phyloP scores from a whole-genome alignment of 306 rosid species.

The Quercus alba region DNA sequence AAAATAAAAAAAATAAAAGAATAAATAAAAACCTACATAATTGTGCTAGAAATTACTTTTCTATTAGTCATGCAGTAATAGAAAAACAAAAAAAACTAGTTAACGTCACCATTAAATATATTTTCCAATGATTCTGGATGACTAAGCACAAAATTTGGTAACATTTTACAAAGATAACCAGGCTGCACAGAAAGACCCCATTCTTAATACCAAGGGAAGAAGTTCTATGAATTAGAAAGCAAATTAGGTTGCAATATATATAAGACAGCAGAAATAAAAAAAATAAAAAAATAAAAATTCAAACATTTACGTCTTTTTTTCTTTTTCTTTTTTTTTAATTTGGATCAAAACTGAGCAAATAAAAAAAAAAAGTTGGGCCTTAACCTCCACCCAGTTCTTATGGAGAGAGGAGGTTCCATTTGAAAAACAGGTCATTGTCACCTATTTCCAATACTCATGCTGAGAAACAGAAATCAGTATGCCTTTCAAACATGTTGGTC shows the following conservation, averaged over 20 bases:
- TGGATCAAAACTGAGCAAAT: too few species aligned
- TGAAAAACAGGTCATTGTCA: too few species aligned
- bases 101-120: conserved; percentile 59
- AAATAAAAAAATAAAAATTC: too few species aligned
- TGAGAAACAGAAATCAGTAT: too few species aligned
- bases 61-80: neutral
- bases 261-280: neutral
- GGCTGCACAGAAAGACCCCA: conserved; percentile 46
- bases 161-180: conserved; percentile 73
- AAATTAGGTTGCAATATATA: neutral
- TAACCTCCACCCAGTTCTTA: too few species aligned
- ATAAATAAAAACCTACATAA: neutral
- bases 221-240: neutral
- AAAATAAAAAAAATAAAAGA: neutral
- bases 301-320: neutral
- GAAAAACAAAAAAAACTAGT: neutral
- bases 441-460: too few species aligned
- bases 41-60: neutral
- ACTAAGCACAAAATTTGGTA: conserved; percentile 79
- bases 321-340: too few species aligned
- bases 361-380: too few species aligned
- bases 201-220: neutral
- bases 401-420: too few species aligned
- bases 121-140: conserved; percentile 61
- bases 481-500: too few species aligned